These are phyloP conservation scores for Xylariaceae sp. DNA, from an alignment of 2,329 filamentous ascomycete species.

Conservation along the genomic window DNA sequence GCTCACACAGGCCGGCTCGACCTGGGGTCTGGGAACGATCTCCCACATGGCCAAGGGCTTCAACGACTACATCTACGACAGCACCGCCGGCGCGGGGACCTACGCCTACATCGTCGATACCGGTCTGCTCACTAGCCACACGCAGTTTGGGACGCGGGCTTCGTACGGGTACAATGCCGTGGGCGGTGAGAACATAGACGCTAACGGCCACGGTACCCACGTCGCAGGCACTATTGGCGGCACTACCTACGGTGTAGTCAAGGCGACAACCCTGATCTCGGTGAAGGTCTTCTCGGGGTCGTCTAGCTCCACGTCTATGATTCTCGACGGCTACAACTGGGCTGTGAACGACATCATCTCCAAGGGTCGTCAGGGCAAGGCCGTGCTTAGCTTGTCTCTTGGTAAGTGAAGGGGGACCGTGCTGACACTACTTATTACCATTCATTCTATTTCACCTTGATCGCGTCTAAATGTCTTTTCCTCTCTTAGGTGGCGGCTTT, in stretches of 20 bases:
- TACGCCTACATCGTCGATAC: slow-evolving; percentile 52
- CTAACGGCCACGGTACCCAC: slow-evolving; percentile 43
- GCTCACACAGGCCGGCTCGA: slow-evolving; percentile 32
- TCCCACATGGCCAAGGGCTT: slow-evolving; percentile 35
- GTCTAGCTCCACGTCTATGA: slow-evolving; percentile 24
- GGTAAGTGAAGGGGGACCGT: slow-evolving; percentile 24
- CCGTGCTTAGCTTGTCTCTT: slow-evolving; percentile 52
- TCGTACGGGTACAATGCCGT: slow-evolving; percentile 30
- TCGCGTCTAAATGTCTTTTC: neutral
- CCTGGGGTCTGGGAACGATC: slow-evolving; percentile 43
- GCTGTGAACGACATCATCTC: slow-evolving; percentile 42
- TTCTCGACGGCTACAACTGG: slow-evolving; percentile 32
- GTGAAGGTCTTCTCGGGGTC: slow-evolving; percentile 40
- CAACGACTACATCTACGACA: slow-evolving; percentile 39
- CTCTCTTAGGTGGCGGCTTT: slow-evolving; percentile 33
- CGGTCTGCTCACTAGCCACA: slow-evolving; percentile 43
- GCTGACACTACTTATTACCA: too few relatives aligned
- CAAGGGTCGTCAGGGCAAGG: slow-evolving; percentile 35
- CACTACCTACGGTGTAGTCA: slow-evolving; percentile 40
- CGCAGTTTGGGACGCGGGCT: slow-evolving; percentile 39
- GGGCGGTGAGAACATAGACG: slow-evolving; percentile 31
- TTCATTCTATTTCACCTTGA: neutral
- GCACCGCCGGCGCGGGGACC: slow-evolving; percentile 35
- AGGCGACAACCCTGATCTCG: slow-evolving; percentile 36
- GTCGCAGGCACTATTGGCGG: slow-evolving; percentile 41